Percentiles rank a stretch among this genome's conserved stretches.
These are phyloP conservation scores for Debaryomycetaceae sp. DNA, from an alignment of 1,139 yeast genomes.

Conservation along the genomic window DNA sequence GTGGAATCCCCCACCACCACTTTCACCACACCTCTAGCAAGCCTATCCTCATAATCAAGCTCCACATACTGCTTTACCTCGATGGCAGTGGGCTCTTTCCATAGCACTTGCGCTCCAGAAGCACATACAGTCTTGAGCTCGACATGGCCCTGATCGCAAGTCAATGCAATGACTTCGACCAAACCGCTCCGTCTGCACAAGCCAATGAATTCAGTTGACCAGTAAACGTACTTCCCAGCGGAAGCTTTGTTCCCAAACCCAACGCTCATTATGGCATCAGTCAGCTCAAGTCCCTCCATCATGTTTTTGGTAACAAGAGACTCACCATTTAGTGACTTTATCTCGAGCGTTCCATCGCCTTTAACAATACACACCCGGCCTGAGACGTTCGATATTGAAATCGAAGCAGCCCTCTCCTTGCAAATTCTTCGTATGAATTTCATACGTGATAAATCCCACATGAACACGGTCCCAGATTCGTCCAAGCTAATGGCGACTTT, in stretches of 20 bases:
- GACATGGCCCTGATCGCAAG: conserved; percentile 12
- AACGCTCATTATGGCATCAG: no score
- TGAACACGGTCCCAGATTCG: conserved; percentile 40
- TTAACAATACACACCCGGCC: conserved; percentile 47
- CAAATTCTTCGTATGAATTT: conserved; percentile 44
- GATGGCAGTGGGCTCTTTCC: conserved; percentile 16
- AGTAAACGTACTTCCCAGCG: conserved; percentile 30
- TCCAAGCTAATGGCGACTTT: conserved; percentile 53
- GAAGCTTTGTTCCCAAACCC: conserved; percentile 30
- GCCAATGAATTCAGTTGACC: conserved; percentile 36
- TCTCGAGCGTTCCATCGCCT: conserved; percentile 17
- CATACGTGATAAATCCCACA: conserved; percentile 58
- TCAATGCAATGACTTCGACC: conserved; percentile 2
- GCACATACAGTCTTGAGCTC: conserved; percentile 7
- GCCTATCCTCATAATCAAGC: conserved; percentile 32
- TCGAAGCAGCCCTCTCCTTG: conserved; percentile 14
- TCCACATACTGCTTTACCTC: conserved; percentile 29
- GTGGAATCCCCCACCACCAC: conserved; percentile 34
- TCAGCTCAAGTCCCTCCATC: conserved; percentile 13
- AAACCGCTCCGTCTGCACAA: conserved; percentile 19
- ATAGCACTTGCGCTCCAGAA: not conserved
- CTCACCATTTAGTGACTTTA: conserved; percentile 57
- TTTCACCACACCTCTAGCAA: conserved; percentile 29
- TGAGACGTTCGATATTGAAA: conserved; percentile 50
- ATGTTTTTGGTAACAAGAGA: conserved; percentile 21